Base-by-base conservation (phyloP, 129 eudicot species). In the Tanacetum coccineum region DNA sequence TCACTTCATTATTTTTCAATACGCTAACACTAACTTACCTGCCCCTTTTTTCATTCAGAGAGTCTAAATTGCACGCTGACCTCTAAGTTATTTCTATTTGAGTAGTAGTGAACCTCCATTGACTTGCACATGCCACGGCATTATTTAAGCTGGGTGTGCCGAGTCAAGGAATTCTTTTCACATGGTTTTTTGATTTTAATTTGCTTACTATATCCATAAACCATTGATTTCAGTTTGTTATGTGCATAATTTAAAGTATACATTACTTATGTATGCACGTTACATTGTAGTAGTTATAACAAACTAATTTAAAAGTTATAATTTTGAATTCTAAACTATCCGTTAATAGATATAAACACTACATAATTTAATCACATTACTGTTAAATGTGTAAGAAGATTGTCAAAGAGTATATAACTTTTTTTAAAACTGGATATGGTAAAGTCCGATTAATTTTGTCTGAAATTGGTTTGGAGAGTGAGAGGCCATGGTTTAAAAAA, bases 181-280 rank as follows among this genome's bases (percentile, higher is more conserved):
- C 58, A 52, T 17, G 25, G 58, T 11, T 6, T 52, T 7, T 17
- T 0, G 3, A 52, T 55, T 55, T 55, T 21, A 55, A 17, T 21
- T 55, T 3, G 62, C 25, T 22, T 56, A 18, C 22, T 56, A 56
- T 21, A 4, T 12, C 39, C 62, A 22, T 12, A 56, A 12, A 22
- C 39, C 39, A 19, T 56, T 56, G 62, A 56, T 56, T 56, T 56
- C 39, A 56, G 30, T 56, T 21, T 56, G 22, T 9, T 20, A 56
- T 10, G 7, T 3, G 61, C 60, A 9, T 6, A 54, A 9, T 51
- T 51, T 18, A 52, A 52, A 52, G 62, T 22, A 6, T 20, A 22
- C 62, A n/a, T 4, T 4, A 56, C 62, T 12, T 56, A n/a, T n/a
- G 22, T 56, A 18, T 12, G 5, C 6, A 56, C 15, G 61, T 19